phyloP scores from a whole-genome alignment of 768 basidiomycete genomes.

The Chiua virens region DNA sequence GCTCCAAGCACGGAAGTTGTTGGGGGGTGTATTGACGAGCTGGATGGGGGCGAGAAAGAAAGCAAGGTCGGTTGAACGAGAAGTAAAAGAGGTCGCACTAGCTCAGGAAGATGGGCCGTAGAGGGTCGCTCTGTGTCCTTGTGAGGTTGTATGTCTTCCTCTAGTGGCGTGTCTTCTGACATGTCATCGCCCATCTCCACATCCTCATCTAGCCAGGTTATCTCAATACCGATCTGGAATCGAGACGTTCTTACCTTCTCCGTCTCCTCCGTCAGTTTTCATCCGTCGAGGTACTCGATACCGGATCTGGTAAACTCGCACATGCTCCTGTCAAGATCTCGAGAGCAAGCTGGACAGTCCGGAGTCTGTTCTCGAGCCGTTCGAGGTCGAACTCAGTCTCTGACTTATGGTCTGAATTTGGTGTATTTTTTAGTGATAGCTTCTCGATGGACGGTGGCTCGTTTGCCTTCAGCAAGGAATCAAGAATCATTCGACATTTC shows the following conservation, averaged over 20 bases:
- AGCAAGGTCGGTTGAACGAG: slow-evolving; percentile 74
- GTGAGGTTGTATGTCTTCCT: slow-evolving; percentile 16
- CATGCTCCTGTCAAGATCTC: slow-evolving; percentile 89
- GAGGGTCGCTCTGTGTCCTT: slow-evolving; percentile 31
- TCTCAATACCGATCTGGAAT: slow-evolving; percentile 18
- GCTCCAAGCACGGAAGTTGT: slow-evolving; percentile 83
- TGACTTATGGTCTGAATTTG: slow-evolving; percentile 77
- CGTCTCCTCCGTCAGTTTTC: slow-evolving; percentile 32
- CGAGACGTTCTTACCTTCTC: slow-evolving; percentile 32
- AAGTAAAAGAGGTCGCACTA: slow-evolving; percentile 67
- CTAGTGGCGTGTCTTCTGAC: slow-evolving; percentile 23
- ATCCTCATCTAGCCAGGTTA: slow-evolving; percentile 44
- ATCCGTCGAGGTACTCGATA: slow-evolving; percentile 38
- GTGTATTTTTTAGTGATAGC: slow-evolving; percentile 59
- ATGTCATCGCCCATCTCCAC: slow-evolving; percentile 37
- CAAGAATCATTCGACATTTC: background rate
- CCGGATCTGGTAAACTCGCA: slow-evolving; percentile 81
- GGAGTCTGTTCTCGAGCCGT: slow-evolving; percentile 64
- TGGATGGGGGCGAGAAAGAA: slow-evolving; percentile 75
- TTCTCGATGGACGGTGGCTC: slow-evolving; percentile 54
- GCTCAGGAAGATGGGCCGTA: slow-evolving; percentile 46
- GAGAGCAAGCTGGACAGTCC: slow-evolving; percentile 77
- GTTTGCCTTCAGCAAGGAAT: slow-evolving; percentile 36
- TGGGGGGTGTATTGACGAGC: slow-evolving; percentile 78
- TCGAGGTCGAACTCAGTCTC: slow-evolving; percentile 69